Conservation (phyloP, 2,329 filamentous ascomycete genomes). For the Aureobasidium sp. region DNA sequence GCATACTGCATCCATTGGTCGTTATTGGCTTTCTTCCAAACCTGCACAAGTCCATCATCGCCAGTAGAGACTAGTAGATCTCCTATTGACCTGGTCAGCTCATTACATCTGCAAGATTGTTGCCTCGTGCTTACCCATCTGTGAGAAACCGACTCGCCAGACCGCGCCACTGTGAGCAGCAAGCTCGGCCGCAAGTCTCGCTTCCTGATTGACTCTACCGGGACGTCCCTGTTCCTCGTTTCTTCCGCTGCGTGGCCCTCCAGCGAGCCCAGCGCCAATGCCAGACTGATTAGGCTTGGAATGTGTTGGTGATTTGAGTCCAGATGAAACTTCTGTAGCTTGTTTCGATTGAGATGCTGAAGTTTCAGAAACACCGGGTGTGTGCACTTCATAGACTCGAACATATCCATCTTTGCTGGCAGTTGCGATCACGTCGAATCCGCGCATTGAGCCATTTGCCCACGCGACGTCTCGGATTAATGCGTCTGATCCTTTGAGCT, state of each 20-base stretch:
- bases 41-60: slow-evolving; percentile 56
- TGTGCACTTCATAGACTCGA: slow-evolving; percentile 75
- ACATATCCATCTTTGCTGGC: slow-evolving; percentile 88
- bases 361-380: slow-evolving; percentile 45
- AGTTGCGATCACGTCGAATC: slow-evolving; percentile 83
- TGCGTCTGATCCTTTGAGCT: slow-evolving; percentile 63
- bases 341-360: slow-evolving; percentile 10
- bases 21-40: slow-evolving; percentile 42
- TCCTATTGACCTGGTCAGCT: slow-evolving; percentile 43
- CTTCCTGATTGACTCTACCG: slow-evolving; percentile 57
- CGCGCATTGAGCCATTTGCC: slow-evolving; percentile 84
- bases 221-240: slow-evolving; percentile 47
- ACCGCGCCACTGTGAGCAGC: slow-evolving; percentile 61
- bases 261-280: slow-evolving; percentile 46
- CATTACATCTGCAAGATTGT: not conserved
- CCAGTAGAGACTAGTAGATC: slow-evolving; percentile 68
- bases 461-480: slow-evolving; percentile 84
- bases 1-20: slow-evolving; percentile 41
- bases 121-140: slow-evolving; percentile 30
- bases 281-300: slow-evolving; percentile 35
- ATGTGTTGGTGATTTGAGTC: slow-evolving; percentile 5
- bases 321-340: not conserved
- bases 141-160: slow-evolving; percentile 63
- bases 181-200: slow-evolving; percentile 57
- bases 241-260: slow-evolving; percentile 39